These are phyloP conservation scores for Neurospora intermedia DNA, from an alignment of 495 filamentous ascomycete species.

Conservation along the genomic window DNA sequence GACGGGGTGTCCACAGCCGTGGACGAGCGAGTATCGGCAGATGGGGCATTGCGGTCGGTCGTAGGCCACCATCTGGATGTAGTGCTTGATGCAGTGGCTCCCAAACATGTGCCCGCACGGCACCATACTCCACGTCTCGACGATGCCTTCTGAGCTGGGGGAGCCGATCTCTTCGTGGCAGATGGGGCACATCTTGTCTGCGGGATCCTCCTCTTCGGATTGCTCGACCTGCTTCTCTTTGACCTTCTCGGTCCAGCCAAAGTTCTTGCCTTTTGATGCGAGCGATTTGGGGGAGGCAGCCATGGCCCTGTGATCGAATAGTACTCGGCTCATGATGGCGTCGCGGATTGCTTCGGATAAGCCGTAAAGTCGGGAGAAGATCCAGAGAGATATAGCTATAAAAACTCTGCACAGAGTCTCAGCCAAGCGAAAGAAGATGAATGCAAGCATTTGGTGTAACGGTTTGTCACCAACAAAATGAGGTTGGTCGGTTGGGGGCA, in stretches of 20 bases:
- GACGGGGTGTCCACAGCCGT: conserved; percentile 31
- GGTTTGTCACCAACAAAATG: neutral
- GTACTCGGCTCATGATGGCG: neutral
- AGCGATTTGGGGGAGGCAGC: neutral
- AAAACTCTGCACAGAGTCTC: neutral
- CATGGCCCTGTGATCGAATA: neutral
- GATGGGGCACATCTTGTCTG: conserved; percentile 29
- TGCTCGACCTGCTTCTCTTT: conserved; percentile 5
- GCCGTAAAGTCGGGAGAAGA: neutral
- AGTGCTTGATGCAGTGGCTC: conserved; percentile 35
- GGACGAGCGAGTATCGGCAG: conserved; percentile 27
- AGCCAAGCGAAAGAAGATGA: neutral
- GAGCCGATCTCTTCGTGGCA: conserved; percentile 32
- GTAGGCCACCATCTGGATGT: conserved; percentile 28
- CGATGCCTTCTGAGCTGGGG: conserved; percentile 24
- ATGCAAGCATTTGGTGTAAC: neutral
- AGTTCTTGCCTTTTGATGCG: conserved; percentile 1
- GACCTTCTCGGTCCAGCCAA: neutral
- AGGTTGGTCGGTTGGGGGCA: neutral
- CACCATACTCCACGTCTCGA: conserved; percentile 31
- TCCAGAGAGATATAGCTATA: neutral
- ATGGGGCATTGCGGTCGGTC: conserved; percentile 27
- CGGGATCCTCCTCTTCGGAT: conserved; percentile 6
- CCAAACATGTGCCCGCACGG: conserved; percentile 37
- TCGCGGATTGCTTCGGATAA: neutral